Conservation (phyloP, 2,329 filamentous ascomycete genomes). For the Ceratocystis lukuohia region DNA sequence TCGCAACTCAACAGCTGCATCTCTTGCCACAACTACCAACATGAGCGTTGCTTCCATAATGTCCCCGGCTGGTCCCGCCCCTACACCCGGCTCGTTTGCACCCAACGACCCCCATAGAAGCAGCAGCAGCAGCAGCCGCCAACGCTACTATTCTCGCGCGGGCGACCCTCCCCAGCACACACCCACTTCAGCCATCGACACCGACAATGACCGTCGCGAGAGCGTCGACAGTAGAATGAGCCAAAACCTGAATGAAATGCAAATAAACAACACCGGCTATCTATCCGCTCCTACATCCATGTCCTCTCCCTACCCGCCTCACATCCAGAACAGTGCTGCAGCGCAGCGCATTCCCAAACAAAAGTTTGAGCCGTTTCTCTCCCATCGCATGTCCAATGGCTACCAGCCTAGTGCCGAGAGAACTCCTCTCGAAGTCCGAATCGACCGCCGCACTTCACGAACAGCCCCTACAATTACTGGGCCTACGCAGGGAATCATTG, state of each 20-base stretch:
- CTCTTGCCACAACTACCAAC: neutral
- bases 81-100: conserved; percentile 50
- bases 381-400: conserved; percentile 50
- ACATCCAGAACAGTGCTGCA: conserved; percentile 63
- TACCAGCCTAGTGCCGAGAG: conserved; percentile 48
- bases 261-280: conserved; percentile 38
- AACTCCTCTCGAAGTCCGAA: conserved; percentile 34
- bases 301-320: conserved; percentile 58
- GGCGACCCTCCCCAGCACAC: neutral
- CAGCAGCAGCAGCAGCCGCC: conserved; percentile 24
- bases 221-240: conserved; percentile 72
- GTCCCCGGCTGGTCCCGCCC: conserved; percentile 43
- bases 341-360: conserved; percentile 51
- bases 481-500: conserved; percentile 51
- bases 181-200: conserved; percentile 24
- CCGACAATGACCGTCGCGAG: conserved; percentile 42
- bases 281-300: conserved; percentile 23
- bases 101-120: conserved; percentile 32
- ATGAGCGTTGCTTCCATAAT: conserved; percentile 6
- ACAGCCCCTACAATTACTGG: conserved; percentile 67
- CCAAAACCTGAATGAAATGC: conserved; percentile 54
- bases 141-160: conserved; percentile 30
- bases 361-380: conserved; percentile 38
- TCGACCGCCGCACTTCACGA: conserved; percentile 39
- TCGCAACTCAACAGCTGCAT: neutral